A percentile compares a stretch with the other conserved stretches of the same genome.
Conservation (phyloP, 2,329 filamentous ascomycete species). For the Fusarium protoensiforme region DNA sequence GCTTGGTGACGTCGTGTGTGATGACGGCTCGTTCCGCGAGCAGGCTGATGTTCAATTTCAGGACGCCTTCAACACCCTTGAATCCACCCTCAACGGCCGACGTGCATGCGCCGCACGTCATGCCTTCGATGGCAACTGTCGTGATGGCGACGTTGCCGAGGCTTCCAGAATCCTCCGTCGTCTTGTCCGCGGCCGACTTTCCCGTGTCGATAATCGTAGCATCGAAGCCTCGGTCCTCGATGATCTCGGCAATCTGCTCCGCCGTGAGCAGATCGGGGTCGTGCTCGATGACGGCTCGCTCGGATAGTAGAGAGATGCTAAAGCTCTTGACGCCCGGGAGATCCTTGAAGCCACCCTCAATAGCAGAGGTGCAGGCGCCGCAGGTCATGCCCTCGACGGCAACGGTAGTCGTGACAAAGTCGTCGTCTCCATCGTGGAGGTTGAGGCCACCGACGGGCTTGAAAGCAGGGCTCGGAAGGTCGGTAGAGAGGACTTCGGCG, state of each 20-base stretch:
- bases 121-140: conserved; percentile 90
- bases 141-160: conserved; percentile 71
- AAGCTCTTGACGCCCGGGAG: conserved; percentile 79
- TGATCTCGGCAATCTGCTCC: conserved; percentile 67
- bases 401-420: conserved; percentile 75
- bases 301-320: conserved; percentile 85
- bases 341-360: conserved; percentile 83
- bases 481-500: conserved; percentile 85
- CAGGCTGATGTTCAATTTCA: conserved; percentile 94
- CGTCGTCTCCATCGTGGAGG: conserved; percentile 52
- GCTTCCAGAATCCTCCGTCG: conserved; percentile 42
- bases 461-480: conserved; percentile 69
- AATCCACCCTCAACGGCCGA: conserved; percentile 90
- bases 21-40: conserved; percentile 92
- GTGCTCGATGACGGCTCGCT: conserved; percentile 87
- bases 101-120: conserved; percentile 98
- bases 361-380: conserved; percentile 86
- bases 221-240: conserved; percentile 81
- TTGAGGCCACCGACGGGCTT: conserved; percentile 51
- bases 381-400: conserved; percentile 91
- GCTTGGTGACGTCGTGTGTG: conserved; percentile 78
- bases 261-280: conserved; percentile 67
- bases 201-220: conserved; percentile 81
- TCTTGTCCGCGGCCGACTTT: conserved; percentile 49
- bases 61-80: conserved; percentile 77